Conservation (phyloP, 164 flowering plant species). For the Vitis riparia region DNA sequence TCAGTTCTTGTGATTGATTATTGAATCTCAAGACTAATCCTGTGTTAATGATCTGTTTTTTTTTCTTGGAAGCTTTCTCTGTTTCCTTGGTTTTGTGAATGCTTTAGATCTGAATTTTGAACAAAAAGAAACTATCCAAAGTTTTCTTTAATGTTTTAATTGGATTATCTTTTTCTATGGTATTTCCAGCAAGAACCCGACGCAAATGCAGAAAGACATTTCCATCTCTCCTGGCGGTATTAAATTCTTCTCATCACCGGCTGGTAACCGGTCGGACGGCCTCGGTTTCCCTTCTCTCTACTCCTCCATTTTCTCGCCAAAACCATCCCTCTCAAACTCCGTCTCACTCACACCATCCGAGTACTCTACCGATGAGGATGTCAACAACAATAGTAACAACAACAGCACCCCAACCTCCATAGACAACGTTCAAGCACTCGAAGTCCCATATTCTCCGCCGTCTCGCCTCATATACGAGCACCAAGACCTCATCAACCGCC, state of each 20-base stretch:
- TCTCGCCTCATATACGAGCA: constrained; percentile 48
- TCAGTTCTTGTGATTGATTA: too few relatives aligned
- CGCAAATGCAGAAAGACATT: constrained; percentile 43
- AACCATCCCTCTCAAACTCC: constrained; percentile 21
- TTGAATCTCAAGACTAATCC: too few relatives aligned
- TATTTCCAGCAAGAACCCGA: constrained; percentile 2
- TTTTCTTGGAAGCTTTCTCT: too few relatives aligned
- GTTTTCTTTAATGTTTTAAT: too few relatives aligned
- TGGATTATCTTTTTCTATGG: neutral
- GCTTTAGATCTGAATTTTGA: neutral
- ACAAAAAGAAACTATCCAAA: neutral
- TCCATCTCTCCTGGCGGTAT: constrained; percentile 22
- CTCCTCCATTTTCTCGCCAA: constrained; percentile 26
- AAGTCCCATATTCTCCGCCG: constrained; percentile 23
- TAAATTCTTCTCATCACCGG: constrained; percentile 7
- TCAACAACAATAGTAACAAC: neutral
- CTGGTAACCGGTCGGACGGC: neutral
- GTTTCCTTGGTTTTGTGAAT: too few relatives aligned
- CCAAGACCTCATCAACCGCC: constrained; percentile 59
- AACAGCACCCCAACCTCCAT: constrained; percentile 11
- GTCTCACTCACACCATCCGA: constrained; percentile 26
- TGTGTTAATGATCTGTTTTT: too few relatives aligned
- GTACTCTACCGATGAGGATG: constrained; percentile 22
- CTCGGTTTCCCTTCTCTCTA: constrained; percentile 23
- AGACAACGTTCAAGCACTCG: constrained; percentile 11